Percentiles rank a stretch among this genome's conserved stretches.
Evolutionary conservation across 805 yeast genomes (phyloP).

Genomic region (Dipodascopsis tothii): DNA sequence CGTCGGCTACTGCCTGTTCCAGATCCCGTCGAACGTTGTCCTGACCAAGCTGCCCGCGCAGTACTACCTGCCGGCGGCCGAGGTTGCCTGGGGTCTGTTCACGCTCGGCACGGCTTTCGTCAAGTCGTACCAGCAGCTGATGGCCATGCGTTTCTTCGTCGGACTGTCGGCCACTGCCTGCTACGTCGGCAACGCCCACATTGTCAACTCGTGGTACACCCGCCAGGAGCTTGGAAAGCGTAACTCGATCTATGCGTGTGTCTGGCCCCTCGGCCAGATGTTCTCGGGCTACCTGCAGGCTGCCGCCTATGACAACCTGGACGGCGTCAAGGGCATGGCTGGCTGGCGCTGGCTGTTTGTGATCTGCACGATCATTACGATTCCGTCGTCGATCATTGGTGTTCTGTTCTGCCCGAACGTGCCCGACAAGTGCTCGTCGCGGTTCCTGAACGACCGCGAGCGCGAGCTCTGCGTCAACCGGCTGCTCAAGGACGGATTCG

Average conservation of each 20-base stretch:
- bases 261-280: slow-evolving; percentile 55
- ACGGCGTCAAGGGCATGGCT: slow-evolving; percentile 46
- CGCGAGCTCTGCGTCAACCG: slow-evolving; percentile 44
- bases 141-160: slow-evolving; percentile 36
- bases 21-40: slow-evolving; percentile 35
- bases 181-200: slow-evolving; percentile 38
- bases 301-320: slow-evolving; percentile 42
- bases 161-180: slow-evolving; percentile 41
- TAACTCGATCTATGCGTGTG: slow-evolving; percentile 51
- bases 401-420: slow-evolving; percentile 57
- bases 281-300: slow-evolving; percentile 59
- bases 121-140: slow-evolving; percentile 28
- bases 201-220: slow-evolving; percentile 45
- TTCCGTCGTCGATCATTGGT: slow-evolving; percentile 52
- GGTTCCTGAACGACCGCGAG: slow-evolving; percentile 50
- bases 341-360: slow-evolving; percentile 74
- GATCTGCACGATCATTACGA: slow-evolving; percentile 53
- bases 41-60: slow-evolving; percentile 36
- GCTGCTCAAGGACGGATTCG: slow-evolving; percentile 26
- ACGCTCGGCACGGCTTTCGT: slow-evolving; percentile 28
- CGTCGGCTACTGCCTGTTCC: slow-evolving; percentile 33
- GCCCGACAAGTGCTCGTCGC: slow-evolving; percentile 48
- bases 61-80: slow-evolving; percentile 35
- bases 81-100: slow-evolving; percentile 37
- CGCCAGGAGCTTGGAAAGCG: slow-evolving; percentile 53